Evolutionary conservation across 2,329 filamentous ascomycete species (phyloP).

Genomic region (Cadophora gregata): DNA sequence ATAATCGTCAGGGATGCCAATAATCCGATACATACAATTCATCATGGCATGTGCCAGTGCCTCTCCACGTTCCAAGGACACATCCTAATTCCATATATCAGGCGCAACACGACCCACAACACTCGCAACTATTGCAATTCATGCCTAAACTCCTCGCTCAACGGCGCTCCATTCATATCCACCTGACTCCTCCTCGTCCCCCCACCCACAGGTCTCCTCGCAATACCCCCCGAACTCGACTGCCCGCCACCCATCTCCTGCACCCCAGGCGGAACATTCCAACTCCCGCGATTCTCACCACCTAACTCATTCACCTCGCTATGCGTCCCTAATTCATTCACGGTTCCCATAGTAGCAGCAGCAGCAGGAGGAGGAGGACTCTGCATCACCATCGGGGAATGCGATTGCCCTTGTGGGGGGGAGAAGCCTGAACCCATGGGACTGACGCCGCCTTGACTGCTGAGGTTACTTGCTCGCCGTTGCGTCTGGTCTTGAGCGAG

Average conservation of each 20-base stretch:
- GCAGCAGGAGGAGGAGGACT: background rate
- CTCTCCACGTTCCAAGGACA: no score
- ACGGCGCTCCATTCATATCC: constrained; percentile 35
- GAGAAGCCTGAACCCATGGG: constrained; percentile 11
- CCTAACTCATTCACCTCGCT: constrained; percentile 16
- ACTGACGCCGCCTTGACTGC: constrained; percentile 10
- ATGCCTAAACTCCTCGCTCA: constrained; percentile 31
- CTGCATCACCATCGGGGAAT: constrained; percentile 2
- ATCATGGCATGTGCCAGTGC: no score
- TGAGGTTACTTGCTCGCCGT: background rate
- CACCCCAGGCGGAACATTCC: constrained; percentile 16
- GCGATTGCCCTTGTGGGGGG: background rate
- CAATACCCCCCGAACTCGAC: constrained; percentile 9
- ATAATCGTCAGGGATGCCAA: no score
- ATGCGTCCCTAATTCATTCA: background rate
- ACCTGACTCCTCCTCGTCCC: constrained; percentile 8
- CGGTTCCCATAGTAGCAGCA: background rate
- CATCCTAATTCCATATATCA: no score
- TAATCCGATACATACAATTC: no score
- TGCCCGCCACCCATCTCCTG: constrained; percentile 23
- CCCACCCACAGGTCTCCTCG: constrained; percentile 14
- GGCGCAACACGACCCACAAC: no score
- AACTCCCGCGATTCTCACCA: constrained; percentile 16
- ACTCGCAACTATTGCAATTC: constrained; percentile 22
- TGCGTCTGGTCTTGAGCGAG: constrained; percentile 15